Base-by-base conservation (phyloP, 2,329 filamentous ascomycete genomes). In the Pseudogymnoascus pannorum region DNA sequence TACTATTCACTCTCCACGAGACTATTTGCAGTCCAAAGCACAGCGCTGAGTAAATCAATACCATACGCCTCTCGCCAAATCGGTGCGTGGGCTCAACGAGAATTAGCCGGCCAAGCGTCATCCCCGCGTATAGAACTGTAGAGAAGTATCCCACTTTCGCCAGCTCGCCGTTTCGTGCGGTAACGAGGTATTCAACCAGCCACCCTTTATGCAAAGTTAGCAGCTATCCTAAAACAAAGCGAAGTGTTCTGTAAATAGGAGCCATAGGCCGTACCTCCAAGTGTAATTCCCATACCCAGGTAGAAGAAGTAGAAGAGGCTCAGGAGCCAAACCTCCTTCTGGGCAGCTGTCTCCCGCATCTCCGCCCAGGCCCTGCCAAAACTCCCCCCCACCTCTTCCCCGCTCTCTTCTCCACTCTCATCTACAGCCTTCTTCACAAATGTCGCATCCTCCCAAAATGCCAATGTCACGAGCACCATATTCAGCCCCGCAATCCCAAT, bases 271-370 rank as follows among this genome's bases (percentile, higher is more conserved):
- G 31, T 66, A 71, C 76, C 76, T 9, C 64, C 63, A 12, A 82
- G 79, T 0, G 84, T 87, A 2, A 85, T 77, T 1, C 68, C 70
- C 0, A 78, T 79, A 0, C 85, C 85, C 0, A 87, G 74, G 59
- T 82, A 81, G 69, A 87, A 86, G 72, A 87, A 87, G 72, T 83
- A 87, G 70, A 85, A 87, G 1, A 85, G 60, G 57, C 83, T 83
- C 2, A 87, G 68, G 0, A 85, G 69, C 81, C 84, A 87, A 3
- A 87, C 73, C 3, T 75, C 76, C 14, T 74, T 78, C 1, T 71
- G 75, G 12, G 68, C 72, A 0, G 84, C 63, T 0, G 80, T 76
- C 6, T 72, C 71, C 33, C 76, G 76, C 58, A 84, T 77, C 51
- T 82, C 72, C 0, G 65, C 64, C 4, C 75, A 67, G 0, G 79